Percentiles rank a stretch among this genome's conserved stretches.
These are phyloP conservation scores for Lodderomyces elongisporus DNA, from an alignment of 1,139 yeast genomes.

Conservation along the genomic window DNA sequence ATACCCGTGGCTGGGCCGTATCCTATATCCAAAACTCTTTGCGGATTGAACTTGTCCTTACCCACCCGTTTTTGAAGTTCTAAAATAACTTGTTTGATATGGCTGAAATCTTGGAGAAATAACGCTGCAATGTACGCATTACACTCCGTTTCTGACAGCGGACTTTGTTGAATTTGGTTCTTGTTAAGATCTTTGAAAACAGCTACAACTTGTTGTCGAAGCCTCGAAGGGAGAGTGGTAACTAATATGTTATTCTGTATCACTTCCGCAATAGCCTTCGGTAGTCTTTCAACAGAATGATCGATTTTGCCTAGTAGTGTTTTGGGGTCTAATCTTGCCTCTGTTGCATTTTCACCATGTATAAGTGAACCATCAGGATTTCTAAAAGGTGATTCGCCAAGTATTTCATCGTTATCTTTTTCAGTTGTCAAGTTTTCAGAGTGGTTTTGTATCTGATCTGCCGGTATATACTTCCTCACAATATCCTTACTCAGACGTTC, in stretches of 20 bases:
- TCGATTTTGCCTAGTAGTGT: constrained; percentile 48
- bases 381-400: constrained; percentile 27
- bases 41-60: constrained; percentile 51
- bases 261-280: constrained; percentile 47
- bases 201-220: constrained; percentile 52
- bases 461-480: constrained; percentile 5
- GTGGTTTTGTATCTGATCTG: constrained; percentile 4
- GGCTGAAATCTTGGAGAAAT: constrained; percentile 81
- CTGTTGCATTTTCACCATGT: constrained; percentile 43
- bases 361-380: constrained; percentile 36
- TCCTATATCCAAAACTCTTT: constrained; percentile 70
- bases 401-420: constrained; percentile 2
- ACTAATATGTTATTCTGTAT: constrained; percentile 58
- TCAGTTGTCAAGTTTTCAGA: constrained; percentile 1
- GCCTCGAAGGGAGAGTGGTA: constrained; percentile 47
- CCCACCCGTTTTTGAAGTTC: constrained; percentile 61
- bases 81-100: constrained; percentile 57
- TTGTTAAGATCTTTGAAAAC: constrained; percentile 47
- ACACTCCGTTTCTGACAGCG: constrained; percentile 54
- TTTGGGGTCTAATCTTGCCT: constrained; percentile 48
- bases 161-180: constrained; percentile 50
- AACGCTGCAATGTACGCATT: constrained; percentile 81
- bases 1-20: constrained; percentile 94
- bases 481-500: constrained; percentile 5
- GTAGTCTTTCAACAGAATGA: constrained; percentile 43